A percentile compares a stretch with the other conserved stretches of the same genome.
These are phyloP conservation scores for Phytophthora lateralis DNA, from an alignment of 352 stramenopile genomes.

Conservation along the genomic window DNA sequence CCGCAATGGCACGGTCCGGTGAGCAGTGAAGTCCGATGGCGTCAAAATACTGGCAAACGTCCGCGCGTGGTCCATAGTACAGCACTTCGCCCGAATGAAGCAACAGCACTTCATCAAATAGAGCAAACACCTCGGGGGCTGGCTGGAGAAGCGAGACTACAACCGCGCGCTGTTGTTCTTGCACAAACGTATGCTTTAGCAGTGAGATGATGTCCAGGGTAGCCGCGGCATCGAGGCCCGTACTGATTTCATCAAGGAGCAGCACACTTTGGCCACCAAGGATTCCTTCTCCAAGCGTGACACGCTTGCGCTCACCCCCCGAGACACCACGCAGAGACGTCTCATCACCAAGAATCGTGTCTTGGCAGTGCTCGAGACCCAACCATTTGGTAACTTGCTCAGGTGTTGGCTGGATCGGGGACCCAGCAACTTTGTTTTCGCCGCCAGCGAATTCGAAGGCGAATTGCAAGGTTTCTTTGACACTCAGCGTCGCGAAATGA, in stretches of 20 bases:
- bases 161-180: slow-evolving; percentile 47
- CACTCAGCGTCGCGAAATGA: slow-evolving; percentile 87
- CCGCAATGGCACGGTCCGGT: slow-evolving; percentile 33
- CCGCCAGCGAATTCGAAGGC: slow-evolving; percentile 71
- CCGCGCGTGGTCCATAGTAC: slow-evolving; percentile 64
- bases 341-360: slow-evolving; percentile 53
- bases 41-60: slow-evolving; percentile 41
- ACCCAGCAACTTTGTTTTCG: neutral
- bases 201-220: slow-evolving; percentile 74
- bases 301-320: slow-evolving; percentile 89
- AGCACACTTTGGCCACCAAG: slow-evolving; percentile 73
- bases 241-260: slow-evolving; percentile 60
- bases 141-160: slow-evolving; percentile 32
- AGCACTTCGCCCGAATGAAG: slow-evolving; percentile 77
- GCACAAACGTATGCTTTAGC: slow-evolving; percentile 49
- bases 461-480: slow-evolving; percentile 91
- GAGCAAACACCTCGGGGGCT: slow-evolving; percentile 40
- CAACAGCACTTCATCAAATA: slow-evolving; percentile 80
- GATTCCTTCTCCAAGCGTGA: slow-evolving; percentile 83
- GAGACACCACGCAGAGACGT: slow-evolving; percentile 54
- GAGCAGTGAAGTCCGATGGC: slow-evolving; percentile 46
- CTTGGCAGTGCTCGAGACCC: slow-evolving; percentile 41
- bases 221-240: slow-evolving; percentile 35
- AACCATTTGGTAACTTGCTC: slow-evolving; percentile 27
- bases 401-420: neutral